Evolutionary conservation across 805 yeast genomes (phyloP).

Genomic region (Metschnikowia lachancei): DNA sequence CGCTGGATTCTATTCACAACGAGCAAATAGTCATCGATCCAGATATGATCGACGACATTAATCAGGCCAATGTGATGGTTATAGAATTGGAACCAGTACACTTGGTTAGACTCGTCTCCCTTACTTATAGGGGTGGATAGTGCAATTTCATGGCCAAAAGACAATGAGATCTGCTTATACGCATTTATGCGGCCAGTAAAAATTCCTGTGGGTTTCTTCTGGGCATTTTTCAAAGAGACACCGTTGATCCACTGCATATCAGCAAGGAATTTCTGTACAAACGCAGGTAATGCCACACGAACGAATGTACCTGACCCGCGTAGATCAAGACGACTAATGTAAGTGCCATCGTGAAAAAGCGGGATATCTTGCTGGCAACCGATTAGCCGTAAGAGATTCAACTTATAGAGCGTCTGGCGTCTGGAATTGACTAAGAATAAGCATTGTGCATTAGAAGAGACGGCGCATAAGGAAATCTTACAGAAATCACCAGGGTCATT

Average conservation of each 20-base stretch:
- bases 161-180: constrained; percentile 15
- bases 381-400: constrained; percentile 21
- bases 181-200: constrained; percentile 18
- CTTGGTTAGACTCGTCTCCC: constrained; percentile 28
- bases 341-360: constrained; percentile 26
- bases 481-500: constrained; percentile 21
- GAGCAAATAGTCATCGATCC: constrained; percentile 36
- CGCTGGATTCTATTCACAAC: constrained; percentile 30
- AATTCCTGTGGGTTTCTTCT: constrained; percentile 22
- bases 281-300: constrained; percentile 32
- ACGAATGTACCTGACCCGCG: constrained; percentile 17
- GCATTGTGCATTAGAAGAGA: constrained; percentile 28
- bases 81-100: constrained; percentile 40
- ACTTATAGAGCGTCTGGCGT: constrained; percentile 20
- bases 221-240: constrained; percentile 7
- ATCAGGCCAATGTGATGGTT: constrained; percentile 32
- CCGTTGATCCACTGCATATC: constrained; percentile 26
- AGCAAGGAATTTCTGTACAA: constrained; percentile 27
- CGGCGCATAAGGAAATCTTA: constrained; percentile 22
- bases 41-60: constrained; percentile 35
- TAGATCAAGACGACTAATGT: constrained; percentile 23
- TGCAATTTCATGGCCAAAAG: constrained; percentile 15
- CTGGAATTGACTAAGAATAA: constrained; percentile 19
- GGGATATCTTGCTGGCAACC: constrained; percentile 13
- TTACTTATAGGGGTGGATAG: constrained; percentile 16